These are phyloP conservation scores for Sclerotiophoma versabilis DNA, from an alignment of 2,329 filamentous ascomycete genomes.

Conservation along the genomic window DNA sequence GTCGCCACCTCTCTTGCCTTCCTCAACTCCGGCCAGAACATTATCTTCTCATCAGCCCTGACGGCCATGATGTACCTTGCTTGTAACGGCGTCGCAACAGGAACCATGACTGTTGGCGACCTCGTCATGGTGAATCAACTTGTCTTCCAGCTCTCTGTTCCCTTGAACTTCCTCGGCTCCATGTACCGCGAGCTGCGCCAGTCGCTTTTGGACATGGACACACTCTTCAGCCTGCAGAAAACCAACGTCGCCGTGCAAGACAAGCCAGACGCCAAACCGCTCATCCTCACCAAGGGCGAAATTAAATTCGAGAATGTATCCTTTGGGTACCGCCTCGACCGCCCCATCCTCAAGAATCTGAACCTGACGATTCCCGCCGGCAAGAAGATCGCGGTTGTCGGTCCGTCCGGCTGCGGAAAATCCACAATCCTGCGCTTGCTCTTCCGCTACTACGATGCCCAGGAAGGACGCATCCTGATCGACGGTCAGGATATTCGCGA, in stretches of 20 bases:
- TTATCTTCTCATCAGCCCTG: constrained; percentile 93
- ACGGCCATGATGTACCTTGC: constrained; percentile 99
- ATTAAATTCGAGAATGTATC: constrained; percentile 94
- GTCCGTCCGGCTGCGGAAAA: constrained; percentile 94
- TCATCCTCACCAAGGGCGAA: constrained; percentile 80
- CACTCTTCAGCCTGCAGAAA: constrained; percentile 95
- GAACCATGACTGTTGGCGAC: constrained; percentile 87
- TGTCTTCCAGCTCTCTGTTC: constrained; percentile 96
- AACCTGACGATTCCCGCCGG: constrained; percentile 90
- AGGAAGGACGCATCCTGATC: constrained; percentile 83
- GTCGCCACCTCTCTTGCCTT: constrained; percentile 92
- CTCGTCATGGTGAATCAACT: constrained; percentile 99
- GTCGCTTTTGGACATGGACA: constrained; percentile 97
- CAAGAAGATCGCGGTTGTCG: constrained; percentile 94
- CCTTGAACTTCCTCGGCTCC: constrained; percentile 96
- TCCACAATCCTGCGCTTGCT: constrained; percentile 89
- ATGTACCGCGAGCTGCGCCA: constrained; percentile 96
- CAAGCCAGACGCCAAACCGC: constrained; percentile 72
- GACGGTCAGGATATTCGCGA: constrained; percentile 91
- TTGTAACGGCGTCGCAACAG: constrained; percentile 83
- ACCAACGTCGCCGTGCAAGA: constrained; percentile 91
- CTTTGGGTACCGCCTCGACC: constrained; percentile 88
- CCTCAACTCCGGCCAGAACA: constrained; percentile 92
- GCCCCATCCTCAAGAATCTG: constrained; percentile 85
- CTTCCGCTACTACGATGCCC: constrained; percentile 93